Percentiles rank a stretch among this genome's conserved stretches.
These are phyloP conservation scores for Neopestalotiopsis rosae DNA, from an alignment of 2,329 filamentous ascomycete genomes.

Conservation along the genomic window DNA sequence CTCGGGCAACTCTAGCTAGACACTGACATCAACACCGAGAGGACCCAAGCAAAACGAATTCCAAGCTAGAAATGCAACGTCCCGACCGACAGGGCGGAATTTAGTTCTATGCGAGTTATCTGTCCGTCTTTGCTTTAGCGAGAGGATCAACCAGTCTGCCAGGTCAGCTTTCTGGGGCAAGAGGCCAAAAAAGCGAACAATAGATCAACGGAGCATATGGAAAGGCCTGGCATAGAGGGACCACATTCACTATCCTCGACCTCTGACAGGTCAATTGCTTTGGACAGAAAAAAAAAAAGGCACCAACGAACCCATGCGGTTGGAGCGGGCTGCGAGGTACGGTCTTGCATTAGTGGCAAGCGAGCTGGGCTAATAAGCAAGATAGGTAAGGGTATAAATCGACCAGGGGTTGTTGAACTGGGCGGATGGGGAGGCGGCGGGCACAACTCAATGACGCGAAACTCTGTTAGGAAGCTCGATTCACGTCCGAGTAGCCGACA, in stretches of 20 bases:
- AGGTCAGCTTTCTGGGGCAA: background rate
- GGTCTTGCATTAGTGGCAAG: conserved; percentile 7
- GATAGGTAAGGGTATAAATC: background rate
- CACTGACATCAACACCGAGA: conserved; percentile 17
- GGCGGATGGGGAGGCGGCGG: background rate
- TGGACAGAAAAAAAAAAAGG: background rate
- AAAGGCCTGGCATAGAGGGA: background rate
- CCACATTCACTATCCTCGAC: conserved; percentile 31
- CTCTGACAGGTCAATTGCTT: conserved; percentile 31
- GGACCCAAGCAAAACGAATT: background rate
- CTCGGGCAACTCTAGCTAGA: conserved; percentile 3
- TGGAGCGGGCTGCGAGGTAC: background rate
- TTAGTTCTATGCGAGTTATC: background rate
- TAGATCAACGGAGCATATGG: no score
- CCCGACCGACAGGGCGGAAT: conserved; percentile 12
- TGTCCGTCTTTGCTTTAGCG: conserved; percentile 10
- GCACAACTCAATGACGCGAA: background rate
- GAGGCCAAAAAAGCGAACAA: background rate
- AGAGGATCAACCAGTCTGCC: background rate
- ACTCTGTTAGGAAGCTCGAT: conserved; percentile 17
- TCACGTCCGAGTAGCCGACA: background rate
- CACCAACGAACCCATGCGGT: background rate
- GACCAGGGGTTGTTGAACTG: background rate
- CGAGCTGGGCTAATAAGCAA: background rate
- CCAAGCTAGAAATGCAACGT: conserved; percentile 9